Evolutionary conservation across 257 asterid genomes (phyloP), one percentile per base, ranked within the genome.

Genomic region (Nicotiana paniculata): DNA sequence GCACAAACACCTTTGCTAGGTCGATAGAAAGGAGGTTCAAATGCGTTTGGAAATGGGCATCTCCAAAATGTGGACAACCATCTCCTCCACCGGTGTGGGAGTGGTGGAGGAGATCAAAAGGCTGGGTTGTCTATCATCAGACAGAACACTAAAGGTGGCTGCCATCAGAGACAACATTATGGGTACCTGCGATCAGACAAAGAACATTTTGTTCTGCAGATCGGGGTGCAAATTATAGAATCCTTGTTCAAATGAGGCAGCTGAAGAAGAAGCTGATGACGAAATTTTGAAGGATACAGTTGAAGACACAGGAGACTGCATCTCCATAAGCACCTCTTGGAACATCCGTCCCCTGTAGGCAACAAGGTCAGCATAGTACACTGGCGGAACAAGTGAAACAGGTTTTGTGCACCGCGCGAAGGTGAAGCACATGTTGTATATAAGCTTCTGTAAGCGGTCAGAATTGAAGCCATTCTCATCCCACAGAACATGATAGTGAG

Each of bases 321-420:
- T 28, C 77, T 87, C 93, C 90, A 79, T 82, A 4, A 33, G 53
- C 21, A 87, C 93, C 83, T 90, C 93, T 66, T 92, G 97, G 76
- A 85, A 94, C 87, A 89, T 8, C 4, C 96, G 92, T 1, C 97
- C 98, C 80, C 97, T 77, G 39, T 89, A 94, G 12, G 98, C 98
- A 21, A 90, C 98, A 6, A 90, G 93, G 35, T 94, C 95, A 3
- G 97, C 98, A 75, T 94, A 94, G 79, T 88, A 91, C 5, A 90
- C 93, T 0, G 97, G 97, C 0, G 97, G 97, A n/a, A 94, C 93
- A 4, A 93, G 93, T 0, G 98, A 89, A 11, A 94, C 93, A 0
- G 97, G 93, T 77, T 91, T 91, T 0, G 97, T 93, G 90, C 97
- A 94, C 0, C 95, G 87, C 24, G 88, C 93, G 79, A 78, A 91